phyloP scores from a whole-genome alignment of 129 eudicot species.

The Ambrosia trifida region DNA sequence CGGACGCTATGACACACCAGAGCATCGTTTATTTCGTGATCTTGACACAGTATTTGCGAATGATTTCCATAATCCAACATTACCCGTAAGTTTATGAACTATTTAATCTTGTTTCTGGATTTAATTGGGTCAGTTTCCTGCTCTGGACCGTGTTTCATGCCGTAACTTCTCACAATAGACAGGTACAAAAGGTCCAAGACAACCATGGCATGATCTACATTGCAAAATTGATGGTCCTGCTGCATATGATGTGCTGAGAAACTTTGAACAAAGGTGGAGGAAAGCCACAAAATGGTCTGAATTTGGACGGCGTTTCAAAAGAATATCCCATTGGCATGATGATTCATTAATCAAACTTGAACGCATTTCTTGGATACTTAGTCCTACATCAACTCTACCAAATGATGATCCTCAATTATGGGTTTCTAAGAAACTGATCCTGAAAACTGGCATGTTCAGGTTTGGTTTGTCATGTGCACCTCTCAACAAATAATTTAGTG shows the following conservation, averaged over 20 bases:
- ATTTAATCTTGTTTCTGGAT: neutral
- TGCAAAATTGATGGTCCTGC: conserved; percentile 94
- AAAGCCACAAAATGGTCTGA: conserved; percentile 72
- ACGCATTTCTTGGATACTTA: conserved; percentile 83
- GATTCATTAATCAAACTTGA: conserved; percentile 69
- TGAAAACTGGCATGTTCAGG: conserved; percentile 93
- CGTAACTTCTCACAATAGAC: conserved; percentile 41
- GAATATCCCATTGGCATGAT: conserved; percentile 68
- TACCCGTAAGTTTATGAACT: conserved; percentile 45
- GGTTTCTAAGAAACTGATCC: conserved; percentile 70
- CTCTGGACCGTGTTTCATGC: conserved; percentile 18
- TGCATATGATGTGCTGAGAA: conserved; percentile 82
- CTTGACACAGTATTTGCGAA: conserved; percentile 68
- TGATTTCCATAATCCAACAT: conserved; percentile 73
- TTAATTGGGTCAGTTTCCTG: neutral
- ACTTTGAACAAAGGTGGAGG: conserved; percentile 88
- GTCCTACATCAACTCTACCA: conserved; percentile 42
- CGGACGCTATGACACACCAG: conserved; percentile 94
- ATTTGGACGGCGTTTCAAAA: conserved; percentile 55
- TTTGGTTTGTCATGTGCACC: conserved; percentile 19
- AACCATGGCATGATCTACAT: no score
- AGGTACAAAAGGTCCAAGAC: conserved; percentile 86
- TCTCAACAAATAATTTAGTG: conserved; percentile 10
- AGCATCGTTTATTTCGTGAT: conserved; percentile 75
- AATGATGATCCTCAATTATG: conserved; percentile 53